Evolutionary conservation across 495 filamentous ascomycete species (phyloP).

Genomic region (Recurvomyces mirabilis): DNA sequence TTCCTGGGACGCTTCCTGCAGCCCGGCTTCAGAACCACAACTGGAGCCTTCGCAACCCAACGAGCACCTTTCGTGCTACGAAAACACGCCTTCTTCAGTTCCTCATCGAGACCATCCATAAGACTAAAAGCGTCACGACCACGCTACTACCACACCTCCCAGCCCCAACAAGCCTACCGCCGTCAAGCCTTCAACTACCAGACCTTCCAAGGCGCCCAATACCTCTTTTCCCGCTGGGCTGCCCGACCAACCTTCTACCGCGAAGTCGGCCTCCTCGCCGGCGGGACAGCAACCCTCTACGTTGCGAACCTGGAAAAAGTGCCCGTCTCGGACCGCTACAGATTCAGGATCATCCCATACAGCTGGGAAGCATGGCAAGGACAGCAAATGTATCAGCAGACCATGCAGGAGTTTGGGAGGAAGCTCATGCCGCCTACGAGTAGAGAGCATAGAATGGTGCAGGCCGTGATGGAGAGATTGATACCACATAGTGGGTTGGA

Average conservation of each 20-base stretch:
- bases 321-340: slow-evolving; percentile 61
- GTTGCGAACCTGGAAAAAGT: slow-evolving; percentile 65
- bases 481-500: slow-evolving; percentile 56
- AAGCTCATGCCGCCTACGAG: slow-evolving; percentile 43
- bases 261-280: slow-evolving; percentile 29
- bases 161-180: not conserved
- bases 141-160: slow-evolving; percentile 1
- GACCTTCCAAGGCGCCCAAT: slow-evolving; percentile 17
- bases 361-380: slow-evolving; percentile 41
- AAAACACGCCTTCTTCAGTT: too few species aligned
- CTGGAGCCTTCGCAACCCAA: too few species aligned
- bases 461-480: slow-evolving; percentile 57
- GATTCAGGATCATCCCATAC: slow-evolving; percentile 67
- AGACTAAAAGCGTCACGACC: too few species aligned
- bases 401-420: slow-evolving; percentile 30
- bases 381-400: slow-evolving; percentile 25
- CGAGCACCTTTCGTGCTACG: too few species aligned
- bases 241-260: slow-evolving; percentile 29
- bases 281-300: slow-evolving; percentile 44
- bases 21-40: too few species aligned
- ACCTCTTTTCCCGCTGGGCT: slow-evolving; percentile 25
- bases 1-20: too few species aligned
- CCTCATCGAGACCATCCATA: too few species aligned
- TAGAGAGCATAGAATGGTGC: slow-evolving; percentile 44
- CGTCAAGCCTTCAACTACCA: slow-evolving; percentile 19